Evolutionary conservation across 1,284 basidiomycete genomes (phyloP), one percentile per base, ranked within the genome.

Genomic region (Moniliella sp.): DNA sequence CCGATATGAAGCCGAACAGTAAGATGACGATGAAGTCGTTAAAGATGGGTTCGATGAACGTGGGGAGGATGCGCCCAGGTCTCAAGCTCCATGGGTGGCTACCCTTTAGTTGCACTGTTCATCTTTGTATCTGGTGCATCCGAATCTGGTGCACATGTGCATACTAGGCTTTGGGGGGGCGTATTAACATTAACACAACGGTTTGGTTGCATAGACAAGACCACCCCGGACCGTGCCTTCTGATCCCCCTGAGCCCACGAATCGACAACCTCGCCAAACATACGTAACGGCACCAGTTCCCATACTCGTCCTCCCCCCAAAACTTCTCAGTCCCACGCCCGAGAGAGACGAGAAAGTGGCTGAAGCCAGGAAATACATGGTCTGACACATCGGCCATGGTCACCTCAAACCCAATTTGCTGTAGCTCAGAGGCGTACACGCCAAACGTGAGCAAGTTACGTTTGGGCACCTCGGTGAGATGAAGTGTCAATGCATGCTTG

Each of bases 321-420:
- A 38, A 39, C n/a, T 19, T 28, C 18, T 56, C 51, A 11, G 42
- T 35, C 1, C 36, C 29, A 27, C n/a, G 15, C 2, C 42, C 46
- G 16, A 53, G 35, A 2, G 33, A 28, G 2, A 25, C 27, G 13
- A 58, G 32, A 28, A 55, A 58, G 4, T 35, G 21, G 3, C 51
- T 31, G 26, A 58, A 57, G 1, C 51, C 49, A 3, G 46, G 47
- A 25, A 57, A 57, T 10, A 50, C 44, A 25, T 40, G 30, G 4
- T 28, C 37, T 1, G 49, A 50, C 8, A 58, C 42, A 33, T 57
- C 56, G 10, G 32, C 32, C 30, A 57, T 45, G 15, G 25, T 14
- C 14, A 51, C 33, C 13, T 16, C 13, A 16, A 52, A 53, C 1
- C 37, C 39, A 8, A 43, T 46, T 2, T 39, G 16, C 3, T 16